Base-by-base conservation (phyloP, 1,284 basidiomycete species). In the Ganoderma lingzhi region DNA sequence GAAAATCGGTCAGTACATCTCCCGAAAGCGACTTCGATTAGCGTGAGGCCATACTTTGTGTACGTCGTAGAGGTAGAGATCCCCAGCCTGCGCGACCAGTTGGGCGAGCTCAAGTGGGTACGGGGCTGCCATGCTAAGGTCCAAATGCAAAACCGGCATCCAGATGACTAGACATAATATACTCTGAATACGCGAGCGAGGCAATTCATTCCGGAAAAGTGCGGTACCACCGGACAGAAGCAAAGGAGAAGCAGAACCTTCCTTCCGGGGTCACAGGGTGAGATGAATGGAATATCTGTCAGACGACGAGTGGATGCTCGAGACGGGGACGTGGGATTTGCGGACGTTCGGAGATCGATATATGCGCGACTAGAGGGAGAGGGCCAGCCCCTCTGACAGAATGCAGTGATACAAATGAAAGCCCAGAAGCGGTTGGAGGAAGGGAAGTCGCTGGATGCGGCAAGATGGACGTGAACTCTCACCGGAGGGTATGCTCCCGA, bases 221-320 rank as follows among this genome's bases (percentile, higher is more conserved):
- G 51, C 51, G 30, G 30, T 6, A 56, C 14, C 53, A 30, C 53
- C 53, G 32, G 53, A 56, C 15, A 19, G 53, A 56, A 32, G 53
- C 30, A 35, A 12, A 56, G 45, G 28, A 35, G 53, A 56, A 35
- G 53, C 30, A 56, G 30, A 30, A 8, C 9, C 53, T 19, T 56
- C 23, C 53, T 8, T 35, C 30, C 53, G 53, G 53, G 32, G 53
- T 15, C 53, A 56, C 53, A 56, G 32, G 53, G 32, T 17, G 2
- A 28, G 53, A 56, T 28, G 53, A 35, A 56, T 56, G 53, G 53
- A 56, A 32, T 30, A 56, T 56, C 53, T 56, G 53, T 30, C 53
- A 56, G 30, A n/a, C 32, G 15, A 10, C 48, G 12, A 28, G 23
- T 28, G 23, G n/a, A 28, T 23, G 23, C 23, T 28, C 23, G 48